A percentile compares a stretch with the other conserved stretches of the same genome.
Conservation (phyloP, 2,329 filamentous ascomycete genomes). For the Blastomyces parvus region DNA sequence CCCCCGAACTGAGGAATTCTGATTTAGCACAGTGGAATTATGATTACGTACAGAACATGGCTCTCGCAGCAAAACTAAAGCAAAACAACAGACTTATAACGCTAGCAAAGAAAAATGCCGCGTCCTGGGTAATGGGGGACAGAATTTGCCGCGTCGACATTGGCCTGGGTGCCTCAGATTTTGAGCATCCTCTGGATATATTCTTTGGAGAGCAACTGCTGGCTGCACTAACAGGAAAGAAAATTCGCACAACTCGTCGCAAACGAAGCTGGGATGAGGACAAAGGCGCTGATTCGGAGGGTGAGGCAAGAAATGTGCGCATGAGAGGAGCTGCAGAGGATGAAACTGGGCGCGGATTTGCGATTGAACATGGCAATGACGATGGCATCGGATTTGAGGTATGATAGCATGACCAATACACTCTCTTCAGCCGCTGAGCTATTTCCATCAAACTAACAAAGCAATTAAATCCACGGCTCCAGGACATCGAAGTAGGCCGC, state of each 20-base stretch:
- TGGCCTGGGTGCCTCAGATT: constrained; percentile 34
- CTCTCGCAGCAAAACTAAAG: constrained; percentile 37
- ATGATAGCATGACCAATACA: neutral
- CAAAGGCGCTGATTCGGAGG: constrained; percentile 17
- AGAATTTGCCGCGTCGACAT: constrained; percentile 47
- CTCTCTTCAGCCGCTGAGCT: neutral
- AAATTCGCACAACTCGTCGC: constrained; percentile 15
- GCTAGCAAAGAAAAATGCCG: constrained; percentile 54
- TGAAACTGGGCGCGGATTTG: constrained; percentile 27
- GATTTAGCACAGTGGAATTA: constrained; percentile 50
- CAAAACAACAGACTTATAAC: constrained; percentile 31
- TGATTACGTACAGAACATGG: constrained; percentile 54
- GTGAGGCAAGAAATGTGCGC: constrained; percentile 31
- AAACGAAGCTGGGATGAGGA: constrained; percentile 24
- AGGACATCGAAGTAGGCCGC: constrained; percentile 59
- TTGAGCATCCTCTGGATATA: constrained; percentile 44
- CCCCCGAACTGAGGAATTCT: constrained; percentile 45
- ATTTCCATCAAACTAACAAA: neutral
- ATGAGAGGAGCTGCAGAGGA: constrained; percentile 26
- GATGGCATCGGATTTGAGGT: constrained; percentile 33
- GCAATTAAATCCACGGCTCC: neutral
- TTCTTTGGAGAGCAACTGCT: constrained; percentile 51
- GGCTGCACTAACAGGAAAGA: constrained; percentile 36
- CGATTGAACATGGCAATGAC: constrained; percentile 21
- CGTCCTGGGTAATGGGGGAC: constrained; percentile 49